phyloP scores from a whole-genome alignment of 768 basidiomycete genomes.

The Pleurotus ostreatus region DNA sequence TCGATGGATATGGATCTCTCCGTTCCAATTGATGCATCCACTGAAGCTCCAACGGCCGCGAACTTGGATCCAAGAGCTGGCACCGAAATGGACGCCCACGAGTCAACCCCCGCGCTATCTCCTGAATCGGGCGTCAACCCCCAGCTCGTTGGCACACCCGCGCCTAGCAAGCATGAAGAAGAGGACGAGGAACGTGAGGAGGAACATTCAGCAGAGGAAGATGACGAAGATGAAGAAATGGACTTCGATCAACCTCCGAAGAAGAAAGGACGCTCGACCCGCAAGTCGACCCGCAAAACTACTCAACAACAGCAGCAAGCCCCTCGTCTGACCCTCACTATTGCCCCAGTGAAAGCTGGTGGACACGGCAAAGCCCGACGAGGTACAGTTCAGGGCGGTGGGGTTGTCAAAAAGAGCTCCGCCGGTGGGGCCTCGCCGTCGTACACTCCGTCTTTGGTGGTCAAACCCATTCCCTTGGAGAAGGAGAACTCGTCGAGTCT shows the following conservation, averaged over 20 bases:
- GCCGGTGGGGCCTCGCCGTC: constrained; percentile 15
- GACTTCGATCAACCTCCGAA: constrained; percentile 24
- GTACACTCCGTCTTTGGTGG: constrained; percentile 10
- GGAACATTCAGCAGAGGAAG: constrained; percentile 22
- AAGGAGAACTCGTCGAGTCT: constrained; percentile 29
- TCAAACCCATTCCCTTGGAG: constrained; percentile 16
- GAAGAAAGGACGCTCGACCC: background rate
- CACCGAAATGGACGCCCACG: constrained; percentile 58
- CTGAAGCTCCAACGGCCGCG: constrained; percentile 15
- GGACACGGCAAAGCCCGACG: constrained; percentile 60
- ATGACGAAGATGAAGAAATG: constrained; percentile 23
- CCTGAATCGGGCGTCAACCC: constrained; percentile 58
- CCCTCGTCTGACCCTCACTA: constrained; percentile 34
- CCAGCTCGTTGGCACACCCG: constrained; percentile 67
- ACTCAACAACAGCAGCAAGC: constrained; percentile 19
- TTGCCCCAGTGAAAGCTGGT: constrained; percentile 52
- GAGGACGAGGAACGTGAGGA: constrained; percentile 21
- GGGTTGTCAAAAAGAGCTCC: constrained; percentile 58
- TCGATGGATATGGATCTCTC: constrained; percentile 6
- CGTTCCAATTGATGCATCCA: constrained; percentile 7
- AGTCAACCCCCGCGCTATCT: constrained; percentile 49
- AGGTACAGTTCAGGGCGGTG: constrained; percentile 71
- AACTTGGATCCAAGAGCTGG: background rate
- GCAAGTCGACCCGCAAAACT: constrained; percentile 11
- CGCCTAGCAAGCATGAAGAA: constrained; percentile 37